A percentile compares a stretch with the other conserved stretches of the same genome.
Conservation (phyloP, 345 rosid genomes). For the Citrus hindsii region DNA sequence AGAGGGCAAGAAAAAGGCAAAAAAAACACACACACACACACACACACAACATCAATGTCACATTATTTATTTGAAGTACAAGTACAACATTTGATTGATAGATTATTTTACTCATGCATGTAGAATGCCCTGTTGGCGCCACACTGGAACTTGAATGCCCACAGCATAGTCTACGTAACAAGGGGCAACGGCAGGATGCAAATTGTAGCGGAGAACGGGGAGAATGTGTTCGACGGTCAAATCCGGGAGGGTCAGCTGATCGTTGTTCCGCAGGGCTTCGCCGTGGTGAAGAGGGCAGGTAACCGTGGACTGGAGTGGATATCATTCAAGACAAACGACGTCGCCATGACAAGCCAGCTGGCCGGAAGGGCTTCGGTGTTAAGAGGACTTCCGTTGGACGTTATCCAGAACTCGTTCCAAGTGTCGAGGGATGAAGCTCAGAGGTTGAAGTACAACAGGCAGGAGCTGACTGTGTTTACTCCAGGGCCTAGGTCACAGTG, state of each 20-base stretch:
- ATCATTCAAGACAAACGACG: conserved; percentile 33
- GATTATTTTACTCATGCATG: background rate
- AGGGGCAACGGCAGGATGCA: conserved; percentile 34
- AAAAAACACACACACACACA: background rate
- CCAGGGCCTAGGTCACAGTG: conserved; percentile 1
- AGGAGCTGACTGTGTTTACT: conserved; percentile 17
- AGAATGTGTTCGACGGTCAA: conserved; percentile 21
- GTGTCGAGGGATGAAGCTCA: conserved; percentile 32
- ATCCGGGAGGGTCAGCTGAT: conserved; percentile 36
- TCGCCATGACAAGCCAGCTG: conserved; percentile 21
- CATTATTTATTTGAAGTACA: background rate
- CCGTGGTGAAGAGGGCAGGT: conserved; percentile 28
- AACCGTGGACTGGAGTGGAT: conserved; percentile 33
- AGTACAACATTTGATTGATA: background rate
- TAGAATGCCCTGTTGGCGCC: conserved; percentile 41
- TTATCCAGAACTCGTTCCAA: conserved; percentile 27
- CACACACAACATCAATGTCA: background rate
- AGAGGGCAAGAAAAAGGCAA: background rate
- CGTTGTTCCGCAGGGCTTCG: conserved; percentile 33
- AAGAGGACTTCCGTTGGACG: conserved; percentile 30
- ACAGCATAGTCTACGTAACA: conserved; percentile 30
- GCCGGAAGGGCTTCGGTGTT: conserved; percentile 29
- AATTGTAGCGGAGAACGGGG: conserved; percentile 27
- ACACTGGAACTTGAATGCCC: conserved; percentile 37
- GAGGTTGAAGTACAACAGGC: conserved; percentile 30